phyloP scores from a whole-genome alignment of 352 stramenopile species.

The Phytopythium montanum region DNA sequence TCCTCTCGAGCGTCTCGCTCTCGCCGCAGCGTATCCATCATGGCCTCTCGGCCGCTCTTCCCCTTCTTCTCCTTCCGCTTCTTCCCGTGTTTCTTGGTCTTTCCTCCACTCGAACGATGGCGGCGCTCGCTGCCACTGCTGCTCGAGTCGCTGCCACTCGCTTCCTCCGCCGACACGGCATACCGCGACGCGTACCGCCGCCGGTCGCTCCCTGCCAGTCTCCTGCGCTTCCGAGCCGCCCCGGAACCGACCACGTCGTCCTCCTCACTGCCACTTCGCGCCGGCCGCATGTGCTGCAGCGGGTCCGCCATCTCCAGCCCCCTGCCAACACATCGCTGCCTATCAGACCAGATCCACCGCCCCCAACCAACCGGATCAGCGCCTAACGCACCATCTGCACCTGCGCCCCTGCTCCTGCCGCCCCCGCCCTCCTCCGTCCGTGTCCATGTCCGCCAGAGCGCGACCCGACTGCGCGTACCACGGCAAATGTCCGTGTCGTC shows the following conservation, averaged over 20 bases:
- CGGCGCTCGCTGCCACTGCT: not conserved
- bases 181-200: conserved; percentile 29
- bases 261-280: not conserved
- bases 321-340: conserved; percentile 17
- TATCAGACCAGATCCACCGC: too few species aligned
- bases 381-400: conserved; percentile 25
- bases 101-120: not conserved
- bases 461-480: conserved; percentile 33
- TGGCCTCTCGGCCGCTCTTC: conserved; percentile 11
- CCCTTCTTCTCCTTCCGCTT: conserved; percentile 12
- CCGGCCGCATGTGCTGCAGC: conserved; percentile 36
- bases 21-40: conserved; percentile 33
- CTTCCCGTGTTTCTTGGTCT: conserved; percentile 10
- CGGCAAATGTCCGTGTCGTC: conserved; percentile 21
- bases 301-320: conserved; percentile 31
- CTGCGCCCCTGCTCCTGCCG: conserved; percentile 31
- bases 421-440: conserved; percentile 9
- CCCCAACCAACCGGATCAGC: not conserved
- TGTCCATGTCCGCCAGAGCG: conserved; percentile 8
- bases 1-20: conserved; percentile 38
- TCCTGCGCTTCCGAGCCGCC: conserved; percentile 9
- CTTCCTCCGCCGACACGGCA: conserved; percentile 4
- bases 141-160: not conserved
- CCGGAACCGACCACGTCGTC: not conserved
- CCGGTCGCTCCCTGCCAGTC: conserved; percentile 17